Evolutionary conservation across 495 filamentous ascomycete genomes (phyloP), one percentile per base, ranked within the genome.

Genomic region (Rusavskia elegans): DNA sequence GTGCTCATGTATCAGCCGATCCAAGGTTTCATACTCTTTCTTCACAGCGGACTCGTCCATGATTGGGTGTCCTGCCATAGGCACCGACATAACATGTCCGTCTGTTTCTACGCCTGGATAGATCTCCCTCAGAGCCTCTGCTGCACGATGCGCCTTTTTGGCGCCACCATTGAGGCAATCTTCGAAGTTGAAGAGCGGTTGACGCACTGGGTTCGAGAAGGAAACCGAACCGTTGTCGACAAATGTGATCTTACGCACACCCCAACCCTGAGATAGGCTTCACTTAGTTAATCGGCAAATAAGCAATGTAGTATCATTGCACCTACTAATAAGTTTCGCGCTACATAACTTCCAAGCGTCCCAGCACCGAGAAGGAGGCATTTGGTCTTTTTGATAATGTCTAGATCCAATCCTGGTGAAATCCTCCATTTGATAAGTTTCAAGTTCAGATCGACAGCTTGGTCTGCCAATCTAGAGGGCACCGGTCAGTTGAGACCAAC

Each of bases 391-490:
- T 95, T 96, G 60, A 97, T 85, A 48, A 75, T 80, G 11, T 94
- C 87, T 13, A 98, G 80, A 62, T 97, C 76, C 21, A 98, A 71
- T 42, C 79, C 79, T 7, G 92, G 92, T 19, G 89, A 86, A 52
- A 98, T 85, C 25, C 92, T 81, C 92, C 92, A 98, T 70, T 95
- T 96, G 79, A 98, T 98, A 50, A 98, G 75, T 67, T 96, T 97
- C 54, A 96, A 73, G 60, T 98, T 98, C 46, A 98, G 78, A 61
- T 98, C 92, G 10, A 96, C 92, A n/a, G 89, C 85, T 64, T 95
- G 88, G 57, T 96, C 89, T 21, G 92, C 92, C 23, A 97, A 72
- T 55, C 79, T 80, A 51, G 56, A 49, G 45, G 35, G 17, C 27
- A 13, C 14, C 38, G 11, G 49, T 27, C 17, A 19, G 25, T 27